Conservation (phyloP, 2,329 filamentous ascomycete genomes). For the Lachnellula arida region DNA sequence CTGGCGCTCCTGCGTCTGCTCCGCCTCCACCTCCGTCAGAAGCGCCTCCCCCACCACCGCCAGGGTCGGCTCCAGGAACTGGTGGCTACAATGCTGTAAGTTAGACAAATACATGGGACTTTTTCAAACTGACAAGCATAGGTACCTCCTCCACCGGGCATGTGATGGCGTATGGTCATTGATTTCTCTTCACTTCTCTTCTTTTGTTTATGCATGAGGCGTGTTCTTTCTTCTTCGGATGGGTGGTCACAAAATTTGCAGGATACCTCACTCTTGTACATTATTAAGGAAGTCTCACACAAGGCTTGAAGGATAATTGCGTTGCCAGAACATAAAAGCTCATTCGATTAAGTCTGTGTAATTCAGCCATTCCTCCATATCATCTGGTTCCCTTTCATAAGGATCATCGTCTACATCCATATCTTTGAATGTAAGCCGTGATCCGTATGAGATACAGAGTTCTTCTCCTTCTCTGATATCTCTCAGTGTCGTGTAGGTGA, state of each 20-base stretch:
- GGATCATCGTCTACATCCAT: slow-evolving; percentile 22
- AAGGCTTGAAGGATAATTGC: background rate
- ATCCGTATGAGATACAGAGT: slow-evolving; percentile 42
- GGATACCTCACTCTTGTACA: slow-evolving; percentile 24
- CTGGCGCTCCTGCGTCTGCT: slow-evolving; percentile 44
- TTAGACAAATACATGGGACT: background rate
- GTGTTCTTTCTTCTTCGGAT: background rate
- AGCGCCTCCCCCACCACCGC: slow-evolving; percentile 59
- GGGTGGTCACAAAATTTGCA: slow-evolving; percentile 11
- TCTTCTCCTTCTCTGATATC: slow-evolving; percentile 50
- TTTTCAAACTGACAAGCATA: slow-evolving; percentile 21
- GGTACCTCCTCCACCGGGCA: slow-evolving; percentile 48
- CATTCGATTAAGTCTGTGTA: slow-evolving; percentile 31
- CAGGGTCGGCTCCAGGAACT: slow-evolving; percentile 47
- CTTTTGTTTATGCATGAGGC: background rate
- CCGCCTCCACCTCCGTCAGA: slow-evolving; percentile 50
- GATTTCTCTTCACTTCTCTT: slow-evolving; percentile 1
- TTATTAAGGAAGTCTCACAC: slow-evolving; percentile 6
- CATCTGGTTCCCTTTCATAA: slow-evolving; percentile 13
- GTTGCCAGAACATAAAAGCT: background rate
- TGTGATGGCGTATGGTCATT: slow-evolving; percentile 30
- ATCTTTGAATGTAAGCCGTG: slow-evolving; percentile 34
- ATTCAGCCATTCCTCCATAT: slow-evolving; percentile 27
- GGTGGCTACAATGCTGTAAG: slow-evolving; percentile 55
- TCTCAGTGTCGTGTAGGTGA: slow-evolving; percentile 46